Evolutionary conservation across 2,329 filamentous ascomycete genomes (phyloP).

Genomic region (Cladobotryum protrusum): DNA sequence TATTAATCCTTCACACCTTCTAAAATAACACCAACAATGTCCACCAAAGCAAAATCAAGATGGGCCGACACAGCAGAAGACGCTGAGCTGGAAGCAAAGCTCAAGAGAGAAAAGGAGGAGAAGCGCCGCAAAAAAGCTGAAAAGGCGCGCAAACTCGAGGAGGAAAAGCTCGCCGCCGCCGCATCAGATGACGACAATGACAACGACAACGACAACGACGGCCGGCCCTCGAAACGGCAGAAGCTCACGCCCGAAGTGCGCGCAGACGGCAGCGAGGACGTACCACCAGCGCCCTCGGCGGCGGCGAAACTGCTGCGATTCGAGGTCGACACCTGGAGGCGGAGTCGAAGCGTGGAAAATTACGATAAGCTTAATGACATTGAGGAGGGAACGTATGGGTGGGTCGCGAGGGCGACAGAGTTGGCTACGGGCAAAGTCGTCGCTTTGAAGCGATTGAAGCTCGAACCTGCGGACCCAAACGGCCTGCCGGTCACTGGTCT

Average conservation of each 20-base stretch:
- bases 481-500: slow-evolving; percentile 89
- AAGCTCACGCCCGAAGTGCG: slow-evolving; percentile 46
- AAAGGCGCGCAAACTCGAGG: slow-evolving; percentile 65
- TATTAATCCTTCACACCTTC: too few relatives aligned
- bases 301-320: slow-evolving; percentile 63
- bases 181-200: slow-evolving; percentile 16
- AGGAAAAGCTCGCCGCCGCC: slow-evolving; percentile 26
- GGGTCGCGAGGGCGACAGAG: slow-evolving; percentile 80
- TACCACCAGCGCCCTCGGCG: slow-evolving; percentile 19
- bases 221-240: slow-evolving; percentile 55
- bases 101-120: slow-evolving; percentile 79
- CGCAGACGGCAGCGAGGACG: slow-evolving; percentile 16
- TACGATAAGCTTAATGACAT: slow-evolving; percentile 95
- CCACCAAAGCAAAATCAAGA: slow-evolving; percentile 61
- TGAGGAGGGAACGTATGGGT: slow-evolving; percentile 94
- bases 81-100: slow-evolving; percentile 62
- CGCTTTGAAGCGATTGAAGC: slow-evolving; percentile 88
- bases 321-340: slow-evolving; percentile 59
- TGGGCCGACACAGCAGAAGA: slow-evolving; percentile 87
- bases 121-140: slow-evolving; percentile 80
- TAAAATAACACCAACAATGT: slow-evolving; percentile 39
- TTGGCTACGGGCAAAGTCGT: slow-evolving; percentile 70
- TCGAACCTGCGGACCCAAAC: slow-evolving; percentile 65
- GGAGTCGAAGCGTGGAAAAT: slow-evolving; percentile 71
- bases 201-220: slow-evolving; percentile 25